Base-by-base conservation (phyloP, 2,329 filamentous ascomycete genomes). In the Diaporthe batatas region DNA sequence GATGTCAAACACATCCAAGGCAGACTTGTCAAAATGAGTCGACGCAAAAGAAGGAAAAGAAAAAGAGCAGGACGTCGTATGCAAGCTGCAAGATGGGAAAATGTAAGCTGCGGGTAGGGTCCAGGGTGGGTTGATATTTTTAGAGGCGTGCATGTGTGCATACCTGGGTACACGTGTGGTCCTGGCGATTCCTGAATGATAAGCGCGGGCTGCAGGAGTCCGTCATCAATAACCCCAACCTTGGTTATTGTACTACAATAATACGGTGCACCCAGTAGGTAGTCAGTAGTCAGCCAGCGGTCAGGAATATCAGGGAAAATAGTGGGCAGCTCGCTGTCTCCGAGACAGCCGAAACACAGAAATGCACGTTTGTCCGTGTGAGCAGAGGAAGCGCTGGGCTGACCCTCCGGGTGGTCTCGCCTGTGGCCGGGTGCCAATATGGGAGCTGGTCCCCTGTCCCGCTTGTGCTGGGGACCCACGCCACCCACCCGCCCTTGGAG, bases 401-500 rank as follows among this genome's bases (percentile, higher is more conserved):
- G 62, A 65, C 62, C 59, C 42, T 23, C 59, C 18, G 4, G 25
- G 44, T 51, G 42, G 44, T 51, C 11, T 44, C 42, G 42, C 23
- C 34, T 49, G 39, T n/a, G 59, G 49, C 59, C 42, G 11, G 21
- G 23, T 34, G 18, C n/a, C 36, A 34, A 25, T 14, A 39, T 6
- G 29, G 59, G 62, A 65, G 62, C 62, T 7, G 44, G 62, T 18
- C 55, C 54, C 34, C 34, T 59, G 34, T 23, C 36, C n/a, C 12
- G 11, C 29, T 29, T 29, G 18, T 36, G 44, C 29, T 51, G 29
- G 25, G 47, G 25, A 51, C 62, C 62, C 29, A n/a, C n/a, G n/a
- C n/a, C n/a, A n/a, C n/a, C n/a, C n/a, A 51, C 59, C 59, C 29
- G 59, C 59, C 59, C 59, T 65, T 44, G 51, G 51, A 65, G 59